phyloP scores from a whole-genome alignment of 805 yeast species.

The Isabelozyma pseudorhagii region DNA sequence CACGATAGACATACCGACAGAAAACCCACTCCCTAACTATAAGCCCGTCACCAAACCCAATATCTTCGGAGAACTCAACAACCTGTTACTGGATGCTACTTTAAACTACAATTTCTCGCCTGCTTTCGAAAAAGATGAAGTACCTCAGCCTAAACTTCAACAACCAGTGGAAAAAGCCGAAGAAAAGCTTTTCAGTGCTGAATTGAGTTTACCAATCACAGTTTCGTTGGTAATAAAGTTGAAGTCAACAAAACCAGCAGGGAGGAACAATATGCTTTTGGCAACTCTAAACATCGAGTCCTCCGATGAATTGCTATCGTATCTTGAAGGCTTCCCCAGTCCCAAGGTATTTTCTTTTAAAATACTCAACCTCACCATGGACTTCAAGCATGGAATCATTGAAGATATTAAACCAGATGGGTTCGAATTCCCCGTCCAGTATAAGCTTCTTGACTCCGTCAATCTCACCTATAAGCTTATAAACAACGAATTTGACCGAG shows the following conservation, averaged over 20 bases:
- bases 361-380: conserved; percentile 18
- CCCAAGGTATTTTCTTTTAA: conserved; percentile 13
- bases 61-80: background rate
- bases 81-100: background rate
- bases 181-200: conserved; percentile 5
- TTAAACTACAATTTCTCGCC: background rate
- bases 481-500: conserved; percentile 26
- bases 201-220: conserved; percentile 22
- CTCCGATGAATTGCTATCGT: conserved; percentile 34
- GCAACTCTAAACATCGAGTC: conserved; percentile 48
- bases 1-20: background rate
- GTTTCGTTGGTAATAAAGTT: conserved; percentile 44
- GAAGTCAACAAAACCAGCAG: conserved; percentile 47
- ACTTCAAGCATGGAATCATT: conserved; percentile 26
- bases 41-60: background rate
- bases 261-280: conserved; percentile 41
- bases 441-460: conserved; percentile 27
- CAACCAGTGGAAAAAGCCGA: background rate
- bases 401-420: conserved; percentile 15
- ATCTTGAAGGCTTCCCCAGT: conserved; percentile 2
- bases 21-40: background rate
- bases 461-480: conserved; percentile 32
- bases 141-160: background rate
- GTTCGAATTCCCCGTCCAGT: conserved; percentile 21
- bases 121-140: background rate